Percentiles rank a stretch among this genome's conserved stretches.
Conservation (phyloP, 371 early-diverging fungal species). For the Mortierella sp. region DNA sequence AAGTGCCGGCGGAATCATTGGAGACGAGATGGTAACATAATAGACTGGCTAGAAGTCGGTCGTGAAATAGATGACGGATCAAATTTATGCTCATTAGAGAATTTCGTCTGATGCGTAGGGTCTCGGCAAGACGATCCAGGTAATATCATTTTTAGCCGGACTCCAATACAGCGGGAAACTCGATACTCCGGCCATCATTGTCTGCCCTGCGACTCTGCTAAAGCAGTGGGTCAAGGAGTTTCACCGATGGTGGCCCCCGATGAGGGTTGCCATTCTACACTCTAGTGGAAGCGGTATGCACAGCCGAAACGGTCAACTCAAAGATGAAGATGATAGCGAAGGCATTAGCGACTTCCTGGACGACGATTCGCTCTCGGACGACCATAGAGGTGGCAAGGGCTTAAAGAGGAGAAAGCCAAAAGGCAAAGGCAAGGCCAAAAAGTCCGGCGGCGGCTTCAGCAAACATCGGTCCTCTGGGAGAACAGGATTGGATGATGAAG, state of each 20-base stretch:
- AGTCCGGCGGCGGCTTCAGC: slow-evolving; percentile 4
- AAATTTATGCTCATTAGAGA: slow-evolving; percentile 1
- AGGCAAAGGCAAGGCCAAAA: neutral
- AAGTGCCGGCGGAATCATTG: slow-evolving; percentile 94
- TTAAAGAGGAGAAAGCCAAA: slow-evolving; percentile 31
- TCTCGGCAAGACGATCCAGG: slow-evolving; percentile 97
- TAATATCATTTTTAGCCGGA: slow-evolving; percentile 83
- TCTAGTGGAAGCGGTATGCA: slow-evolving; percentile 81
- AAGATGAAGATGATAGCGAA: slow-evolving; percentile 5
- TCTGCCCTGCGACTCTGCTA: slow-evolving; percentile 97
- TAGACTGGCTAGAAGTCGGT: neutral
- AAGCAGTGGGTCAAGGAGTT: slow-evolving; percentile 97
- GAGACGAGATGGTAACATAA: slow-evolving; percentile 94
- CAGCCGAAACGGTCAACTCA: neutral
- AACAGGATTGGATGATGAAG: neutral
- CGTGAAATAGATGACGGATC: neutral
- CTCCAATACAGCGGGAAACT: slow-evolving; percentile 70
- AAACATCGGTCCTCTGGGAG: neutral
- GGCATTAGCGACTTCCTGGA: slow-evolving; percentile 19
- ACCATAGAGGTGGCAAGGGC: slow-evolving; percentile 10
- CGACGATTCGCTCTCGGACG: slow-evolving; percentile 37
- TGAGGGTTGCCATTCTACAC: slow-evolving; percentile 90
- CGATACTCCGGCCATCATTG: slow-evolving; percentile 74
- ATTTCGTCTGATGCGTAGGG: slow-evolving; percentile 63
- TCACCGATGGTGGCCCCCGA: slow-evolving; percentile 96